Conservation (phyloP, 345 rosid species). For the Eucalyptus brandiana region DNA sequence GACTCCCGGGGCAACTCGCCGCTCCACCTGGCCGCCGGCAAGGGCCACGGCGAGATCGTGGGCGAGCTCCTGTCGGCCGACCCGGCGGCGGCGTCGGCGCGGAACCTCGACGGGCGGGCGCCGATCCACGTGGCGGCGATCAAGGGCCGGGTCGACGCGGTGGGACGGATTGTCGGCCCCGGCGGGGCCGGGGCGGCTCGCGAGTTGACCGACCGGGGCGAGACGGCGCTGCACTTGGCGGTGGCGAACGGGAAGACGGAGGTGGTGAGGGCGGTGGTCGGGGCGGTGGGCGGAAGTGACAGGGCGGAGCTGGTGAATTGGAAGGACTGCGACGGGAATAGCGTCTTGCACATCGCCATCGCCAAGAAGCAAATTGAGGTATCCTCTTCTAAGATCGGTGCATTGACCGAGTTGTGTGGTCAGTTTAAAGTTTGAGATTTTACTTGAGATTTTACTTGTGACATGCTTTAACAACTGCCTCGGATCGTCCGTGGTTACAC, state of each 20-base stretch:
- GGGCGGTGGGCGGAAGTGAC: not conserved
- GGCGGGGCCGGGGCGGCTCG: not conserved
- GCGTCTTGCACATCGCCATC: not conserved
- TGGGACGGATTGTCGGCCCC: not conserved
- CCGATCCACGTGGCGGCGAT: conserved; percentile 10
- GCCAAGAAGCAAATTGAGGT: conserved; percentile 4
- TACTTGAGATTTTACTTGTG: not conserved
- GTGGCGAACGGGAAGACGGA: not conserved
- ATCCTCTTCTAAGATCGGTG: not conserved
- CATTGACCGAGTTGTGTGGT: not conserved
- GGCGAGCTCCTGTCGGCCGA: not conserved
- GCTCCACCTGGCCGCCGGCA: conserved; percentile 21
- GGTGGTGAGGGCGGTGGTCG: not conserved
- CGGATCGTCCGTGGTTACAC: not conserved
- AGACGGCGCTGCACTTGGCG: conserved; percentile 10
- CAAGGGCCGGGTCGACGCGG: conserved; percentile 8
- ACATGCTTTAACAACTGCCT: not conserved
- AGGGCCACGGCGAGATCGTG: conserved; percentile 5
- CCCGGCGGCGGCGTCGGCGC: not conserved
- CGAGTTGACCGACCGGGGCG: not conserved
- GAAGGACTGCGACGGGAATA: not conserved
- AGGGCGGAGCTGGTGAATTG: not conserved
- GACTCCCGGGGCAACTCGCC: conserved; percentile 6
- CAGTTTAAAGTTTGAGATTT: not conserved
- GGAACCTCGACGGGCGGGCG: conserved; percentile 7